Evolutionary conservation across 2,329 filamentous ascomycete genomes (phyloP).

Genomic region (Fusarium hainanense): DNA sequence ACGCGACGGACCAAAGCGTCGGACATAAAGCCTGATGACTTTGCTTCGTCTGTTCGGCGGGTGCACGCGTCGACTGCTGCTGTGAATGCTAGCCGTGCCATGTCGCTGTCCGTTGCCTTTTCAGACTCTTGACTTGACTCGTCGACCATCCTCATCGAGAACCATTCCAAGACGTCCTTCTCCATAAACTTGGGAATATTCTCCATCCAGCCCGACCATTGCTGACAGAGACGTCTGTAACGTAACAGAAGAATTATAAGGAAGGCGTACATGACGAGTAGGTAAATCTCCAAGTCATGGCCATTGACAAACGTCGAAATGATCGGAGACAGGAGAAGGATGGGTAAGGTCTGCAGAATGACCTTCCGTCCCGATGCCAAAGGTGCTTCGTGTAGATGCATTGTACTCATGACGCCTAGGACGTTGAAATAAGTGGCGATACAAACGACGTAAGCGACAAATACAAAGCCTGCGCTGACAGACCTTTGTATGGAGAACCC

Average conservation of each 20-base stretch:
- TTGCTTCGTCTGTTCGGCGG: background rate
- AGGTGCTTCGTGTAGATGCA: slow-evolving; percentile 31
- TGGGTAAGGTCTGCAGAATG: slow-evolving; percentile 24
- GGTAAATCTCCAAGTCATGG: slow-evolving; percentile 29
- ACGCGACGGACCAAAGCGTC: slow-evolving; percentile 23
- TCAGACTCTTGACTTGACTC: background rate
- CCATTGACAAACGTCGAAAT: slow-evolving; percentile 32
- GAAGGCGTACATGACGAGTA: slow-evolving; percentile 33
- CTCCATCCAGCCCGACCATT: slow-evolving; percentile 36
- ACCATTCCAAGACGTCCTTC: slow-evolving; percentile 31
- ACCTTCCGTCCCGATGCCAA: slow-evolving; percentile 23
- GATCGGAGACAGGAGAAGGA: slow-evolving; percentile 27
- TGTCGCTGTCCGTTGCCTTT: background rate
- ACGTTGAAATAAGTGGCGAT: slow-evolving; percentile 36
- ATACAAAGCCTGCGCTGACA: slow-evolving; percentile 24
- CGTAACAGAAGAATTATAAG: slow-evolving; percentile 8
- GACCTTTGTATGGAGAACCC: slow-evolving; percentile 24
- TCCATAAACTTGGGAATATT: slow-evolving; percentile 27
- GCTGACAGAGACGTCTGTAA: slow-evolving; percentile 27
- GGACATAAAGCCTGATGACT: background rate
- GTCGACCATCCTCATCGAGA: background rate
- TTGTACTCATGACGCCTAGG: slow-evolving; percentile 34
- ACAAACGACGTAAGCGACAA: slow-evolving; percentile 26
- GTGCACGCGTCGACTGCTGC: background rate
- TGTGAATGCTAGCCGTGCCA: background rate